Evolutionary conservation across 2,329 filamentous ascomycete genomes (phyloP), one percentile per base, ranked within the genome.

Genomic region (Curvularia verruculosa): DNA sequence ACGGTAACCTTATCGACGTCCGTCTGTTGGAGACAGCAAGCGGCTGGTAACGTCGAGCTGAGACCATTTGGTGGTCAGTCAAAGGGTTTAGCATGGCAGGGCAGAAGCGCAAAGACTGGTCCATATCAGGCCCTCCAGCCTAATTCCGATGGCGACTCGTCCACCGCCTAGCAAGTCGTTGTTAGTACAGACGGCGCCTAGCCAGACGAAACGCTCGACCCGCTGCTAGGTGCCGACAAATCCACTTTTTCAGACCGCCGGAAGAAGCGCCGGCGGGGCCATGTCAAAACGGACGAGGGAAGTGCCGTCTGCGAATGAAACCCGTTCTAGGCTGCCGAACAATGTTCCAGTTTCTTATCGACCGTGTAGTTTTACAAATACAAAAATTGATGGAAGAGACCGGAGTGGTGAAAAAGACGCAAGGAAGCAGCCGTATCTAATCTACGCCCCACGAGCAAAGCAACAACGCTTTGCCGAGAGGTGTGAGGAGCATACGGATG

Each of bases 81-180:
- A 26, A 26, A 28, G 18, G 10, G 7, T 12, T 13, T 31, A 6
- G 7, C 34, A 12, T 28, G 9, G 15, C 8, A 44, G 21, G 31
- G 39, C 34, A 19, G 23, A 24, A 28, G 26, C 29, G 8, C 18
- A 47, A 23, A 41, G 21, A n/a, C 46, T 41, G n/a, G 26, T 52
- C 34, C 53, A 40, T 34, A 21, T 24, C 19, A 46, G 15, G 21
- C 13, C 34, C 5, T 10, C 13, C 12, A n/a, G n/a, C 12, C 48
- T 52, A 52, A 15, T 34, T 52, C 49, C 3, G 7, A 51, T 29
- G 18, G 1, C 52, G 52, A 31, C 36, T 48, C 56, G 23, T 51
- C 21, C n/a, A 48, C 45, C 47, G 47, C 56, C 56, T 55, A 52
- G n/a, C n/a, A 41, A 24, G 24, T 28, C 45, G 23, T 43, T 3